Base-by-base conservation (phyloP, 2,329 filamentous ascomycete genomes). In the Aspergillus novofumigatus region DNA sequence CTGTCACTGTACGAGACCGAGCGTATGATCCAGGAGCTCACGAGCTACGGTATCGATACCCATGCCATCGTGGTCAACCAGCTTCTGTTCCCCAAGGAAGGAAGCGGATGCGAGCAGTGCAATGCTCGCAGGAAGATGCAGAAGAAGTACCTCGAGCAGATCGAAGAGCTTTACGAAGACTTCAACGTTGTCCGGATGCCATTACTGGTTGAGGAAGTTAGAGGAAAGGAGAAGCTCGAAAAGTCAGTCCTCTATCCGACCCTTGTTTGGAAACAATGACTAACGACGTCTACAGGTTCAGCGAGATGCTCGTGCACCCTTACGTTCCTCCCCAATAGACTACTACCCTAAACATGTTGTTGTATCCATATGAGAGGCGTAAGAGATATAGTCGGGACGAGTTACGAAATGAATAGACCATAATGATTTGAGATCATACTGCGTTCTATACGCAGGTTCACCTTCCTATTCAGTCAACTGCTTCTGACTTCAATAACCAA, bases 181-280 rank as follows among this genome's bases (percentile, higher is more conserved):
- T 99, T 99, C 80, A 96, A 99, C 72, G 92, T 99, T 42, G 93
- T 99, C 65, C 93, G 93, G 82, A 97, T 99, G 92, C 94, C 94
- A 41, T 77, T 99, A 69, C 78, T 99, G 58, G 91, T 96, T 1
- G 93, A 99, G 75, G 94, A 99, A 79, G 92, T 99, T 9, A 82
- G 94, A 68, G 94, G 94, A 48, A 96, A 95, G 81, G 93, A 97
- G 71, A 93, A 86, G 76, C 79, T 99, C 66, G 92, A 95, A 77
- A 91, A 85, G 76, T 97, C 66, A 67, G 75, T 68, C 29, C 47
- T n/a, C 51, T 32, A 50, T 51, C n/a, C 42, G 51, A 56, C 26
- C 2, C 41, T 20, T 26, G 45, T 35, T 35, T 48, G 35, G 25
- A 38, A 32, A 32, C 42, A 23, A 51, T 56, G 53, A 45, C 62